Evolutionary conservation across 768 basidiomycete species (phyloP).

Genomic region (Steccherinum ochraceum): DNA sequence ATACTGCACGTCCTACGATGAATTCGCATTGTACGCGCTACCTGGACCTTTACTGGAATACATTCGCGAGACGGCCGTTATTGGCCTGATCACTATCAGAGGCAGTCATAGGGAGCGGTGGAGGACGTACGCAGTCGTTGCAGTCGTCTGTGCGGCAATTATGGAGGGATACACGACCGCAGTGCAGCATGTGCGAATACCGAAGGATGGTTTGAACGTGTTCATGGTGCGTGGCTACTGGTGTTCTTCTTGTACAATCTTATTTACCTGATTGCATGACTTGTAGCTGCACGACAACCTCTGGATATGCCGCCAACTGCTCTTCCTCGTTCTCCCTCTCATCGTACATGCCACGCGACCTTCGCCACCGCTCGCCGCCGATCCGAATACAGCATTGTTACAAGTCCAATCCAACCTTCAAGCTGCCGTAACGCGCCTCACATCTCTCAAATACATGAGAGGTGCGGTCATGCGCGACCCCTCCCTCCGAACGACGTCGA

Average conservation of each 20-base stretch:
- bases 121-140: slow-evolving; percentile 40
- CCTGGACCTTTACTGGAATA: slow-evolving; percentile 53
- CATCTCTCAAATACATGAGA: slow-evolving; percentile 49
- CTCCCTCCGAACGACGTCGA: slow-evolving; percentile 38
- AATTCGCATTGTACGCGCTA: slow-evolving; percentile 54
- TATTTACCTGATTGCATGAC: neutral
- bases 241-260: neutral
- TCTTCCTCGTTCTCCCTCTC: slow-evolving; percentile 56
- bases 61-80: slow-evolving; percentile 45
- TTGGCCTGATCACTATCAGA: slow-evolving; percentile 41
- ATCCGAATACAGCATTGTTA: slow-evolving; percentile 18
- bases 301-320: slow-evolving; percentile 42
- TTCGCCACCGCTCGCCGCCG: slow-evolving; percentile 18
- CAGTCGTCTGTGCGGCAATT: slow-evolving; percentile 41
- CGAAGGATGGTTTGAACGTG: slow-evolving; percentile 29
- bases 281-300: slow-evolving; percentile 62
- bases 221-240: slow-evolving; percentile 30
- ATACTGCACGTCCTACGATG: slow-evolving; percentile 56
- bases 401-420: slow-evolving; percentile 24
- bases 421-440: slow-evolving; percentile 38
- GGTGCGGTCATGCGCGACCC: slow-evolving; percentile 53
- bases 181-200: slow-evolving; percentile 42
- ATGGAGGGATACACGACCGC: slow-evolving; percentile 49
- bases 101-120: slow-evolving; percentile 35
- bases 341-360: slow-evolving; percentile 38